Evolutionary conservation across 805 yeast genomes (phyloP).

Genomic region (Kluyveromyces dobzhanskii): DNA sequence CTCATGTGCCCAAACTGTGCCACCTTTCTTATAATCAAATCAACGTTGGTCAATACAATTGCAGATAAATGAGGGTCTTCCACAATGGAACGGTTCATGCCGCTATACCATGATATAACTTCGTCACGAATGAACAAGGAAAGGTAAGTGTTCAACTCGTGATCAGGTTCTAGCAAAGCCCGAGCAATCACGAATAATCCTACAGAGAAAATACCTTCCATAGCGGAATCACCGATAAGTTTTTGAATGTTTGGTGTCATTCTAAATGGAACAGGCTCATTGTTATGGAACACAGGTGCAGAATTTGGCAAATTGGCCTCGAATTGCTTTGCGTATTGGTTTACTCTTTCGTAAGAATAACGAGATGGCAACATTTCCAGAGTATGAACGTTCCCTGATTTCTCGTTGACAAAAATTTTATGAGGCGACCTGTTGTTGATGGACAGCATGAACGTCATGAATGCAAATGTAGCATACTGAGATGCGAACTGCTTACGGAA

Average conservation of each 20-base stretch:
- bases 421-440: conserved; percentile 90
- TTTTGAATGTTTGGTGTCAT: conserved; percentile 93
- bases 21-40: conserved; percentile 70
- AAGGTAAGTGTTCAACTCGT: conserved; percentile 82
- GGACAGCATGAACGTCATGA: conserved; percentile 91
- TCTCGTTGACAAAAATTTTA: conserved; percentile 74
- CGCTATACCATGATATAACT: conserved; percentile 88
- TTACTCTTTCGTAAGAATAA: conserved; percentile 41
- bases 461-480: conserved; percentile 87
- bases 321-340: conserved; percentile 30
- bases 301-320: conserved; percentile 33
- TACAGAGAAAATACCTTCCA: conserved; percentile 87
- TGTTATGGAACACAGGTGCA: conserved; percentile 79
- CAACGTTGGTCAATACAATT: conserved; percentile 82
- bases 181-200: conserved; percentile 78
- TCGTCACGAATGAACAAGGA: conserved; percentile 96
- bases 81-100: conserved; percentile 72
- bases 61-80: conserved; percentile 80
- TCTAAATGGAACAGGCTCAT: conserved; percentile 93
- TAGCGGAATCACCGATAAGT: conserved; percentile 85
- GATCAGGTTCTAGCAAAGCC: conserved; percentile 84
- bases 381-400: conserved; percentile 86
- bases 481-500: conserved; percentile 93
- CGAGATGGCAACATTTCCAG: conserved; percentile 93
- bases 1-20: conserved; percentile 61